Conservation (phyloP, 805 yeast species). For the Candida railenensis region DNA sequence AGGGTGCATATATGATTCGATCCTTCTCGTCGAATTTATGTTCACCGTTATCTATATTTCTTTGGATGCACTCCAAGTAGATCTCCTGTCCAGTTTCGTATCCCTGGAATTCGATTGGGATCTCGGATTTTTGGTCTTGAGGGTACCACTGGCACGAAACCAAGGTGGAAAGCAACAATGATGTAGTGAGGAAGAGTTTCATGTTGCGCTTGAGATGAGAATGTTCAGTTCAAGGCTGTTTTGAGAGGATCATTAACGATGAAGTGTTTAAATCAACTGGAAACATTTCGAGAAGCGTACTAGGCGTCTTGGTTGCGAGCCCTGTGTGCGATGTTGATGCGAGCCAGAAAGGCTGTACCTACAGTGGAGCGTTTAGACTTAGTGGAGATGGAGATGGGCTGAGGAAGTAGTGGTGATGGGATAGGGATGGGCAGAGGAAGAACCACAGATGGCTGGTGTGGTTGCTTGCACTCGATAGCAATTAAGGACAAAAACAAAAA, state of each 20-base stretch:
- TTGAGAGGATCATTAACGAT: neutral
- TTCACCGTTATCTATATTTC: slow-evolving; percentile 75
- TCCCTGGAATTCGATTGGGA: slow-evolving; percentile 35
- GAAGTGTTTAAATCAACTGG: neutral
- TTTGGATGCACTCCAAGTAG: slow-evolving; percentile 56
- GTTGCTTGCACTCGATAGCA: no score
- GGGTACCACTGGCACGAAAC: slow-evolving; percentile 34
- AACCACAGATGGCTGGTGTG: no score
- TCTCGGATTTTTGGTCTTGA: slow-evolving; percentile 33
- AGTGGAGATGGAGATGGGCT: no score
- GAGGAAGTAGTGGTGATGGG: no score
- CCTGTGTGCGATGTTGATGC: no score
- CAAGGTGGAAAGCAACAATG: neutral
- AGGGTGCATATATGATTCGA: slow-evolving; percentile 53
- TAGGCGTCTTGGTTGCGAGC: neutral
- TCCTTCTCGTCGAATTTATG: slow-evolving; percentile 67
- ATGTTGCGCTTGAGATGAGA: neutral
- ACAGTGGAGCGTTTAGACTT: no score
- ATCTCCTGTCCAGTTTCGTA: slow-evolving; percentile 42
- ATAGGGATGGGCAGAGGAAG: no score
- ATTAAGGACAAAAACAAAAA: no score
- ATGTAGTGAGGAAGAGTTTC: neutral
- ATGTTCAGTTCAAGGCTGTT: no score
- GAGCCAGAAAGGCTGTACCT: no score
- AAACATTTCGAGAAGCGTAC: no score